phyloP scores from a whole-genome alignment of 1,284 basidiomycete species.

The Cryptococcus wingfieldii region DNA sequence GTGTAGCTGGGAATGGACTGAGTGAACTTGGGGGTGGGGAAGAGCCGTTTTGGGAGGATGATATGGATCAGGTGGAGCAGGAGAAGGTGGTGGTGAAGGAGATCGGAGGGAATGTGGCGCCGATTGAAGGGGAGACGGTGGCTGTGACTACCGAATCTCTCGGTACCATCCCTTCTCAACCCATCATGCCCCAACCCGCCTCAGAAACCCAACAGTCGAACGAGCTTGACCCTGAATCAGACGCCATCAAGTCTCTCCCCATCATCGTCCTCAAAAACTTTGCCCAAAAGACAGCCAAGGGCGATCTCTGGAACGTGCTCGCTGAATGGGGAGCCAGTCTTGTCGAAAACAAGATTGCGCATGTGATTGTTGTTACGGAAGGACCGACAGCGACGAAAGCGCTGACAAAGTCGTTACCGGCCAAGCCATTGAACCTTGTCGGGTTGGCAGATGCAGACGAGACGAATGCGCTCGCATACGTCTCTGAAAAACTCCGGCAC shows the following conservation, averaged over 20 bases:
- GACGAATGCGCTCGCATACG: constrained; percentile 70
- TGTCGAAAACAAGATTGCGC: constrained; percentile 79
- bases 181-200: background rate
- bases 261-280: constrained; percentile 83
- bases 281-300: constrained; percentile 60
- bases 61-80: constrained; percentile 36
- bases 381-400: constrained; percentile 81
- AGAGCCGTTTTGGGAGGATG: constrained; percentile 54
- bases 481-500: constrained; percentile 68
- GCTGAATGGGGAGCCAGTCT: constrained; percentile 81
- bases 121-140: constrained; percentile 30
- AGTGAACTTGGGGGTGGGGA: constrained; percentile 76
- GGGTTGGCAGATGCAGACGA: constrained; percentile 80
- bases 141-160: constrained; percentile 25
- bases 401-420: constrained; percentile 80
- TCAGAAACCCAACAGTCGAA: background rate
- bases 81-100: constrained; percentile 32
- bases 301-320: constrained; percentile 69
- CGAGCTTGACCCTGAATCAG: constrained; percentile 44
- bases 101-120: constrained; percentile 25
- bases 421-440: constrained; percentile 75
- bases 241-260: constrained; percentile 63
- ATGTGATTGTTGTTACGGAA: constrained; percentile 87
- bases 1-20: constrained; percentile 77
- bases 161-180: background rate